These are phyloP conservation scores for Colletotrichum phormii DNA, from an alignment of 2,329 filamentous ascomycete genomes.

Conservation along the genomic window DNA sequence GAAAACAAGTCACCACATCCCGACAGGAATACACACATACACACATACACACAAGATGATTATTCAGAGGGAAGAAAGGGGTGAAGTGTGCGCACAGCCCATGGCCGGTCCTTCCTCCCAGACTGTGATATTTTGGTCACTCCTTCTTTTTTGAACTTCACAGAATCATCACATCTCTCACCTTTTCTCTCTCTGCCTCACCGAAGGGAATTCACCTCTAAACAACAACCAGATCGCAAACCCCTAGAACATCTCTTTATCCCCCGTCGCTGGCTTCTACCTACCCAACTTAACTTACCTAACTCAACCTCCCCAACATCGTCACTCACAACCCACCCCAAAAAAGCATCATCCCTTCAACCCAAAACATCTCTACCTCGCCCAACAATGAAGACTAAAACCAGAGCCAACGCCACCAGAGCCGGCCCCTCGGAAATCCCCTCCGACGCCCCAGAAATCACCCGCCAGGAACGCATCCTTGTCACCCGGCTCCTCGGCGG, in stretches of 20 bases:
- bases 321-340: background rate
- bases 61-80: background rate
- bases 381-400: background rate
- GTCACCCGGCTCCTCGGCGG: background rate
- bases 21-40: background rate
- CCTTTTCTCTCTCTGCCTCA: background rate
- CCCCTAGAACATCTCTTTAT: background rate
- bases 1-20: background rate
- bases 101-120: background rate
- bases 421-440: background rate
- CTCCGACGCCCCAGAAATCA: background rate
- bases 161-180: background rate
- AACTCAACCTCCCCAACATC: background rate
- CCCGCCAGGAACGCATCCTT: background rate
- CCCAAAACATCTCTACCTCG: background rate
- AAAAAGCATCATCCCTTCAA: background rate
- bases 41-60: too few species aligned
- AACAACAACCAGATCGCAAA: background rate
- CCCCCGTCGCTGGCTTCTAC: too few species aligned
- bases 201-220: background rate
- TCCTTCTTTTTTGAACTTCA: background rate
- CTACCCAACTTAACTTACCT: too few species aligned
- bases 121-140: background rate
- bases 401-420: background rate
- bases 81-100: background rate